Base-by-base conservation (phyloP, 2,329 filamentous ascomycete species). In the Dactylella cylindrospora region DNA sequence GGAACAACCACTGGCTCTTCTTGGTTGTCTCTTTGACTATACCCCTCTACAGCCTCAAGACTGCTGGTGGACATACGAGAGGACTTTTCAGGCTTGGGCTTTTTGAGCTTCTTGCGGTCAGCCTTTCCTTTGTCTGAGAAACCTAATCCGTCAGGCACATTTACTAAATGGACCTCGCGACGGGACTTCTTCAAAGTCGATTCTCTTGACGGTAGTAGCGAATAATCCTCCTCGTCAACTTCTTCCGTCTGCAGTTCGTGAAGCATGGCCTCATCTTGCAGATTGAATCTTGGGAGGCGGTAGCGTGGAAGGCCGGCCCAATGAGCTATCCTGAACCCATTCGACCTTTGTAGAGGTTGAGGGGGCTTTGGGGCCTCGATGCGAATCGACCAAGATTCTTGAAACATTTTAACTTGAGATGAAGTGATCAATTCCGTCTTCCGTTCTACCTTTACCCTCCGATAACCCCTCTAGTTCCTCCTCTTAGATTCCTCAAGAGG, bases 271-370 rank as follows among this genome's bases (percentile, higher is more conserved):
- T 62, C 57, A 19, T 62, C 57, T 17, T 49, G 23, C 13, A 62
- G 38, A 38, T 62, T 54, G 35, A 62, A 62, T 29, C 57, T 46
- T 26, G 57, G 57, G 40, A 62, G 49, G 13, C 57, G 49, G 26
- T 62, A 62, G 26, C 50, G 57, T 17, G 57, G 57, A 49, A 62
- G 47, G 26, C 57, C 57, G 15, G 49, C 57, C 57, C 57, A 62
- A 13, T 62, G 57, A 5, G 57, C 57, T 15, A 62, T 32, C 26
- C 28, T 53, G 5, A 49, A 54, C 3, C 43, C 57, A 9, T 49
- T 40, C 23, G 57, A 54, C 4, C 33, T 44, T 13, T 43, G 49
- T 6, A 29, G 36, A n/a, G 49, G 57, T 3, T 23, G 47, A 20
- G 49, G 57, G 5, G 49, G 57, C 36, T 62, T 62, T 2, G 57